These are phyloP conservation scores for Hippophae rhamnoides DNA, from an alignment of 306 rosid species.

Conservation along the genomic window DNA sequence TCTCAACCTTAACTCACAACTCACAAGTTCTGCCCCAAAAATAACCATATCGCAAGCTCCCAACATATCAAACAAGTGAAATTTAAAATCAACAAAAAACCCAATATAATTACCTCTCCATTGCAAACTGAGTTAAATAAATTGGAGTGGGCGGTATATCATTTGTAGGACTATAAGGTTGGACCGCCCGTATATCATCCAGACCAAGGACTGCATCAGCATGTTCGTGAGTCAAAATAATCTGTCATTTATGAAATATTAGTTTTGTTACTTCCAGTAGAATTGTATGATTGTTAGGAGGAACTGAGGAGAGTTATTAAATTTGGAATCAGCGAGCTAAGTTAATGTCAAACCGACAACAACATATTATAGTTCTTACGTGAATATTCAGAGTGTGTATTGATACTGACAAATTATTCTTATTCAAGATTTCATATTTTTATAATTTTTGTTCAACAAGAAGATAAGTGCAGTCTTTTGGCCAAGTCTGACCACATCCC, in stretches of 20 bases:
- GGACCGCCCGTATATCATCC: conserved; percentile 90
- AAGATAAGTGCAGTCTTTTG: no score
- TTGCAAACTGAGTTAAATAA: conserved; percentile 65
- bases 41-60: not conserved
- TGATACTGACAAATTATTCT: no score
- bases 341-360: conserved; percentile 1
- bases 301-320: conserved; percentile 1
- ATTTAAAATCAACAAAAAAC: not conserved
- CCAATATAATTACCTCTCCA: conserved; percentile 61
- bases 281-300: conserved; percentile 4
- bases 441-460: no score
- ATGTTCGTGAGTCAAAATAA: conserved; percentile 95
- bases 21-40: not conserved
- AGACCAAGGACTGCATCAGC: conserved; percentile 99
- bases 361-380: not conserved
- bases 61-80: not conserved
- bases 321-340: not conserved
- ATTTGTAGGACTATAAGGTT: conserved; percentile 72
- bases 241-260: conserved; percentile 43
- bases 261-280: conserved; percentile 7
- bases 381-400: no score
- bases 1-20: no score
- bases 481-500: no score
- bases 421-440: no score
- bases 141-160: conserved; percentile 82